Evolutionary conservation across 2,329 filamentous ascomycete genomes (phyloP).

Genomic region (Zymoseptoria crescenta): DNA sequence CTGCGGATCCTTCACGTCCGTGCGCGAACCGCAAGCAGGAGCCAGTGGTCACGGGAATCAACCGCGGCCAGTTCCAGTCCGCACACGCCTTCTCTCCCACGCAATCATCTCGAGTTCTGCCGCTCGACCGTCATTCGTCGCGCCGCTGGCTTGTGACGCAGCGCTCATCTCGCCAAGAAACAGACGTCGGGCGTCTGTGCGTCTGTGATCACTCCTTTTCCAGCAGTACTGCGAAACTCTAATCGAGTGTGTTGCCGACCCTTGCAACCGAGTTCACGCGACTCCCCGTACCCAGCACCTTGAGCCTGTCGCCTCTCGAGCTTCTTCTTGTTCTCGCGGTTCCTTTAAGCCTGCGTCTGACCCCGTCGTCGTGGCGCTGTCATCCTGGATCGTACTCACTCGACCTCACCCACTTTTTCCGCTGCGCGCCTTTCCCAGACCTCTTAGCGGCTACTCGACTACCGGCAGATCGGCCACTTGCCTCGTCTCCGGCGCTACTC

Average conservation of each 20-base stretch:
- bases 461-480: not conserved
- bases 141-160: not conserved
- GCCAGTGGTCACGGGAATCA: not conserved
- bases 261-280: not conserved
- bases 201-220: not conserved
- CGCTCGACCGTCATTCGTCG: not conserved
- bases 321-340: not conserved
- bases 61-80: not conserved
- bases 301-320: not conserved
- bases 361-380: not conserved
- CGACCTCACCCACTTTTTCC: not conserved
- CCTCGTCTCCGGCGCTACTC: not conserved
- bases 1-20: not conserved
- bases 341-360: not conserved
- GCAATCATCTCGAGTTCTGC: not conserved
- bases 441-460: not conserved
- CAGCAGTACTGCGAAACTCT: not conserved
- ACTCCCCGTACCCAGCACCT: not conserved
- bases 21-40: not conserved
- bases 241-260: not conserved
- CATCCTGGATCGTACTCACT: not conserved
- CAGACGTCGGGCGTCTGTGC: not conserved
- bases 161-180: not conserved
- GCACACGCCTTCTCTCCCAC: not conserved
- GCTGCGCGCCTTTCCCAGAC: not conserved